Conservation (phyloP, 345 rosid genomes). For the Salix exigua region DNA sequence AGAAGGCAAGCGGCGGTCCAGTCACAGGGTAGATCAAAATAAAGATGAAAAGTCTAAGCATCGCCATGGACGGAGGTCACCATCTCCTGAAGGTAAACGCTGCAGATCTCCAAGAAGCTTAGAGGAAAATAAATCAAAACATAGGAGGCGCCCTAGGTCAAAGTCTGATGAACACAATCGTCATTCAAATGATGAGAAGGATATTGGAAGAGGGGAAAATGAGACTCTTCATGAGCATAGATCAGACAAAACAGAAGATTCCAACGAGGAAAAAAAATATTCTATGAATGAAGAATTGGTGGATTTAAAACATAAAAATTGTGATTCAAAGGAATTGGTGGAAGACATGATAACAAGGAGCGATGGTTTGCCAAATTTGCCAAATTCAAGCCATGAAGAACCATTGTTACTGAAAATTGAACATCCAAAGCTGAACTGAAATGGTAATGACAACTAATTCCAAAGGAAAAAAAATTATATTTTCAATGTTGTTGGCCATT, state of each 20-base stretch:
- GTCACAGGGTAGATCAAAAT: conserved; percentile 37
- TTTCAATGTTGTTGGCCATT: conserved; percentile 6
- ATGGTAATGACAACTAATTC: conserved; percentile 13
- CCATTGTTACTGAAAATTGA: conserved; percentile 8
- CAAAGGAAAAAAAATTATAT: background rate
- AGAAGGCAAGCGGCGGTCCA: conserved; percentile 40
- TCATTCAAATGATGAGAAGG: conserved; percentile 22
- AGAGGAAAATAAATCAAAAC: conserved; percentile 39
- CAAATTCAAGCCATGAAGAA: conserved; percentile 9
- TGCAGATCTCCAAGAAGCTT: conserved; percentile 32
- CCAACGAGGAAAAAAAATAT: conserved; percentile 11
- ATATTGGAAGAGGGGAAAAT: conserved; percentile 20
- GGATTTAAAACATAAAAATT: conserved; percentile 14
- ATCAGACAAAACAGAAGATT: conserved; percentile 11
- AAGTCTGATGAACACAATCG: conserved; percentile 39
- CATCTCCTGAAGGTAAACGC: conserved; percentile 43
- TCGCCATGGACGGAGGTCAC: conserved; percentile 40
- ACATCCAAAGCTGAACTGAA: conserved; percentile 4
- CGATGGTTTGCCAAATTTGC: background rate
- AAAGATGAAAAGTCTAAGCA: conserved; percentile 44
- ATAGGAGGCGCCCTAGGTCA: conserved; percentile 38
- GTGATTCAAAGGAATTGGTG: conserved; percentile 14
- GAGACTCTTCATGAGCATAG: conserved; percentile 5
- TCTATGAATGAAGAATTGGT: conserved; percentile 5
- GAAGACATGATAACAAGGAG: conserved; percentile 4